Evolutionary conservation across 441 rosid genomes (phyloP).

Genomic region (Populus hybrid): DNA sequence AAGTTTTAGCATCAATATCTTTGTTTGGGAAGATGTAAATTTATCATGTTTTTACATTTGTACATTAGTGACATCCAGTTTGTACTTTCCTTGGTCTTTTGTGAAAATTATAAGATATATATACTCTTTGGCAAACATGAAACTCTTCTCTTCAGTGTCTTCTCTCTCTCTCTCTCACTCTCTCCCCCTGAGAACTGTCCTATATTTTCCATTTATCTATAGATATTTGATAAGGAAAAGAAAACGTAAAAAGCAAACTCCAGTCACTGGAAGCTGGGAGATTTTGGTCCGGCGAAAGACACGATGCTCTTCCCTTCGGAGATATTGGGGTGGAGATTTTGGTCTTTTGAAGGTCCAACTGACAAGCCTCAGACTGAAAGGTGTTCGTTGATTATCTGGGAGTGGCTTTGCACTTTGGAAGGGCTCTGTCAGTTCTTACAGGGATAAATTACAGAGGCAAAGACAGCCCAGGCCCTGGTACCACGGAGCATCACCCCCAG

Average conservation of each 20-base stretch:
- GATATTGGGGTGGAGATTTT: background rate
- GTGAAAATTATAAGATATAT: background rate
- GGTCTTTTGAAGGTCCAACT: background rate
- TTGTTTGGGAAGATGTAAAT: slow-evolving; percentile 27
- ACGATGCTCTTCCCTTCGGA: background rate
- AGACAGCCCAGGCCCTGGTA: background rate
- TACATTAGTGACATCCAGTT: slow-evolving; percentile 1
- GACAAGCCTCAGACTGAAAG: background rate
- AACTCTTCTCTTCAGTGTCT: background rate
- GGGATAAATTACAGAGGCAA: background rate
- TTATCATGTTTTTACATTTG: background rate
- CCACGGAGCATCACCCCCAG: background rate
- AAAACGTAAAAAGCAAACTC: background rate
- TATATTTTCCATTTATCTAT: background rate
- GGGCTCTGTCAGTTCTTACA: too few relatives aligned
- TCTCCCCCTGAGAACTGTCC: too few relatives aligned
- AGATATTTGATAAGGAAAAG: background rate
- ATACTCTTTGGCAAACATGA: background rate
- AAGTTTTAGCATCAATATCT: background rate
- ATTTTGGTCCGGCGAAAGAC: background rate
- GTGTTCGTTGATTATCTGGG: background rate
- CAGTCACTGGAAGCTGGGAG: background rate
- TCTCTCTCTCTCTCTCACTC: background rate
- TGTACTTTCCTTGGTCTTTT: background rate
- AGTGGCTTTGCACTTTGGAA: background rate